These are phyloP conservation scores for Periconia sp. DNA, from an alignment of 2,329 filamentous ascomycete species.

Conservation along the genomic window DNA sequence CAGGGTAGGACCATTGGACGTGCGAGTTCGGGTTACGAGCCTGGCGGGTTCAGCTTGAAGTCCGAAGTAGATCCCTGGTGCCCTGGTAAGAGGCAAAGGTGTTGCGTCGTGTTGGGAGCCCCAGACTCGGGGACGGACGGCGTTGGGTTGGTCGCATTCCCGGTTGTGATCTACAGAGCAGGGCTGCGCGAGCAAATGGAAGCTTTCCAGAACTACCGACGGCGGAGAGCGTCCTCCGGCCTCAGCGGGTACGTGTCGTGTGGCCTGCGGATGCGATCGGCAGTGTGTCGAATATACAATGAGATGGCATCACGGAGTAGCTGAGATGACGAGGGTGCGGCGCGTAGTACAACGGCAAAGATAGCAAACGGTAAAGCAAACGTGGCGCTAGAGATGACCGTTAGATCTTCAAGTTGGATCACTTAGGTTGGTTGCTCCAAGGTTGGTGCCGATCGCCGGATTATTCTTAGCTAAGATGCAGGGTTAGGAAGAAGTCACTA, in stretches of 20 bases:
- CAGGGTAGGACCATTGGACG: conserved; percentile 23
- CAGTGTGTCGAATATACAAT: too few relatives aligned
- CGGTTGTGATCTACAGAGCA: background rate
- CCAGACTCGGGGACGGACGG: background rate
- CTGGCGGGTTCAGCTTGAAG: conserved; percentile 30
- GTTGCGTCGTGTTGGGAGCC: background rate
- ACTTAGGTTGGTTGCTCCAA: background rate
- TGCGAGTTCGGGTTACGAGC: conserved; percentile 22
- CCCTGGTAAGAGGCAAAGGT: background rate
- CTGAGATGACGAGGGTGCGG: background rate
- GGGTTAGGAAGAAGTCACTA: background rate
- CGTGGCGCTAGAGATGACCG: background rate
- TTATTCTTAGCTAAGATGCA: conserved; percentile 7
- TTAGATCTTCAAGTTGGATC: background rate
- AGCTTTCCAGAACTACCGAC: too few relatives aligned
- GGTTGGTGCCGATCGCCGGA: background rate
- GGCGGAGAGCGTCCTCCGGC: too few relatives aligned
- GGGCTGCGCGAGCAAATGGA: background rate
- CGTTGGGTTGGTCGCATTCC: background rate
- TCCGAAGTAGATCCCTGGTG: conserved; percentile 21
- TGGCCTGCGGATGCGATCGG: too few relatives aligned
- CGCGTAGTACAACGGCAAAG: background rate
- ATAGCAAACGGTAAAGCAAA: too few relatives aligned
- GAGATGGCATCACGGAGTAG: background rate
- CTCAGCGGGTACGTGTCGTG: too few relatives aligned